phyloP scores from a whole-genome alignment of 1,284 basidiomycete species.

The Leucoagaricus sp. region DNA sequence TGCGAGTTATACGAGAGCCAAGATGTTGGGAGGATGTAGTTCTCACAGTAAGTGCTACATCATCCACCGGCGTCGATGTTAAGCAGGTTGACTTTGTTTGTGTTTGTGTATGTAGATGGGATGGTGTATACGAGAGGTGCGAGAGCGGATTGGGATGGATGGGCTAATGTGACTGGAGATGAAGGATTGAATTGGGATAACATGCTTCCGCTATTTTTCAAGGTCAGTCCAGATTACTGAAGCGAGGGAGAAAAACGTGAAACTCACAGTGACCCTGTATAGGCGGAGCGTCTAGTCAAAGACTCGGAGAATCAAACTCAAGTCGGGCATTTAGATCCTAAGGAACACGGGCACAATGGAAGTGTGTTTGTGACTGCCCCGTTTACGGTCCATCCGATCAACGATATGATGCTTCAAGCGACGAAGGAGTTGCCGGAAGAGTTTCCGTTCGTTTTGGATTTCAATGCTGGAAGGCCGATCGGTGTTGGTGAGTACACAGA shows the following conservation, averaged over 20 bases:
- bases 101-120: slow-evolving; percentile 21
- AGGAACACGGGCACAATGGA: slow-evolving; percentile 25
- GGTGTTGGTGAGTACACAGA: slow-evolving; percentile 3
- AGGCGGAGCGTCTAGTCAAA: not conserved
- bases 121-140: slow-evolving; percentile 30
- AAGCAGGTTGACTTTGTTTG: not conserved
- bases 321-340: slow-evolving; percentile 25
- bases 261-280: not conserved
- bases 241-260: not conserved
- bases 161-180: slow-evolving; percentile 20
- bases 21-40: slow-evolving; percentile 32
- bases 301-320: slow-evolving; percentile 10
- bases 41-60: slow-evolving; percentile 28
- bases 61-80: not conserved
- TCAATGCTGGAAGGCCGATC: slow-evolving; percentile 9
- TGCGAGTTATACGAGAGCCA: slow-evolving; percentile 25
- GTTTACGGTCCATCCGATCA: slow-evolving; percentile 9
- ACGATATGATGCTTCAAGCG: slow-evolving; percentile 2
- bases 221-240: not conserved
- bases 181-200: slow-evolving; percentile 15
- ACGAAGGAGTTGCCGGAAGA: not conserved
- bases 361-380: slow-evolving; percentile 27
- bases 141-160: slow-evolving; percentile 27
- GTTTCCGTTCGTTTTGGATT: slow-evolving; percentile 7
- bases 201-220: slow-evolving; percentile 5